These are phyloP conservation scores for Melocanna baccifera DNA, from an alignment of 176 grass and related monocot genomes.

Conservation along the genomic window DNA sequence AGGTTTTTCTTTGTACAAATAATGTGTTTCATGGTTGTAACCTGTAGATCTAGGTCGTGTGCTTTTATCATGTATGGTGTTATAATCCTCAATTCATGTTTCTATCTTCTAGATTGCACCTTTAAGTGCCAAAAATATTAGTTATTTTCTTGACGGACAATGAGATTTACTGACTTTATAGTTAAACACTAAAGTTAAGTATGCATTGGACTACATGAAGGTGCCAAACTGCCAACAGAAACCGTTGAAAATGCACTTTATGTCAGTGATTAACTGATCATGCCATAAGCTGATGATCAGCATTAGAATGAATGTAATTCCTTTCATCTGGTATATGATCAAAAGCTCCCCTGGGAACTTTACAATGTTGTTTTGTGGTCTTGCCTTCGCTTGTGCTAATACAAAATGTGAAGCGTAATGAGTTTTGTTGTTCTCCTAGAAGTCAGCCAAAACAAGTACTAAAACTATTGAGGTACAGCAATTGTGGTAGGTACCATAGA, in stretches of 20 bases:
- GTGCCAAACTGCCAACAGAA: neutral
- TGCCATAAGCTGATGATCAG: neutral
- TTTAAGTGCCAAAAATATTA: neutral
- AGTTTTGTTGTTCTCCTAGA: neutral
- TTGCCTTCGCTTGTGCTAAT: neutral
- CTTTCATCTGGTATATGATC: slow-evolving; percentile 5
- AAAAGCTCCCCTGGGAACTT: neutral
- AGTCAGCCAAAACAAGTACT: slow-evolving; percentile 4
- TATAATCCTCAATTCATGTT: slow-evolving; percentile 12
- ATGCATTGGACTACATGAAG: neutral
- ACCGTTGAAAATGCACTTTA: neutral
- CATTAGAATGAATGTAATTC: neutral
- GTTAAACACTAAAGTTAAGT: neutral
- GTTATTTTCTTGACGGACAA: neutral
- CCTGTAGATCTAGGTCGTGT: neutral
- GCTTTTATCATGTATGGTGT: slow-evolving; percentile 11
- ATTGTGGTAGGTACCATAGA: slow-evolving; percentile 8
- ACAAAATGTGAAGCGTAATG: neutral
- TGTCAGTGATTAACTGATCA: neutral
- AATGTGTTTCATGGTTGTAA: neutral
- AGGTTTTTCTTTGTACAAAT: neutral
- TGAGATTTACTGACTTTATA: slow-evolving; percentile 17
- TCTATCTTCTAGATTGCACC: neutral
- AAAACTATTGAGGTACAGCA: neutral
- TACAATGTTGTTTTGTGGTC: neutral